A percentile compares a stretch with the other conserved stretches of the same genome.
Evolutionary conservation across 2,329 filamentous ascomycete species (phyloP).

Genomic region (Didymellaceae sp.): DNA sequence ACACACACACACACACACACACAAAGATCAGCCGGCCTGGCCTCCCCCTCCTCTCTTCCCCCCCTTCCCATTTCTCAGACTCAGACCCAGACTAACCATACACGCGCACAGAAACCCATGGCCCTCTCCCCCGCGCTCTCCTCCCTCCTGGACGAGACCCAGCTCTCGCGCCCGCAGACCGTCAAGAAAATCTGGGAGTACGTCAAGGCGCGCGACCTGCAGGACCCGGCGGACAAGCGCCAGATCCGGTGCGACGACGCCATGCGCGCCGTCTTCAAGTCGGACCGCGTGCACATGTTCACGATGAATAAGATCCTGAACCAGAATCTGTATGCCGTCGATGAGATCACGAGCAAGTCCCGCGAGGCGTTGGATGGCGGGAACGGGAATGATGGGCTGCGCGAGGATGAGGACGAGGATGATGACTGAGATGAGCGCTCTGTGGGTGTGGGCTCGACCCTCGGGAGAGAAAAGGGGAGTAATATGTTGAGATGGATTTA

Average conservation of each 20-base stretch:
- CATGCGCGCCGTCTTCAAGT: conserved; percentile 91
- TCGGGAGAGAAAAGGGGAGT: too few relatives aligned
- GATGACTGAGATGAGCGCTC: too few relatives aligned
- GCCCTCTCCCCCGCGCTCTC: conserved; percentile 73
- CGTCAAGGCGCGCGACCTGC: conserved; percentile 85
- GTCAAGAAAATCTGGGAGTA: conserved; percentile 97
- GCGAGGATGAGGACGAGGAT: too few relatives aligned
- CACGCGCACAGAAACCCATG: conserved; percentile 68
- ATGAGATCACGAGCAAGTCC: conserved; percentile 58
- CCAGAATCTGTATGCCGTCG: conserved; percentile 84
- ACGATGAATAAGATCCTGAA: conserved; percentile 98
- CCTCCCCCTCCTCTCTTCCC: background rate
- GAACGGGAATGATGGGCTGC: background rate
- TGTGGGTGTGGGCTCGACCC: too few relatives aligned
- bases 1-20: background rate
- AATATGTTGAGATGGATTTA: too few relatives aligned
- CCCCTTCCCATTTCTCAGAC: background rate
- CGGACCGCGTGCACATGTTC: conserved; percentile 95
- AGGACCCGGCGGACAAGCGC: conserved; percentile 89
- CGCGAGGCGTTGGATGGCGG: background rate
- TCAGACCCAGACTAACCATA: conserved; percentile 2
- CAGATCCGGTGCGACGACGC: conserved; percentile 92
- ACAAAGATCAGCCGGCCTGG: background rate
- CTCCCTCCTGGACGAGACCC: conserved; percentile 72
- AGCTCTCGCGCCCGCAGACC: conserved; percentile 92